These are phyloP conservation scores for Cyberlindnera maclurae DNA, from an alignment of 805 yeast genomes.

Conservation along the genomic window DNA sequence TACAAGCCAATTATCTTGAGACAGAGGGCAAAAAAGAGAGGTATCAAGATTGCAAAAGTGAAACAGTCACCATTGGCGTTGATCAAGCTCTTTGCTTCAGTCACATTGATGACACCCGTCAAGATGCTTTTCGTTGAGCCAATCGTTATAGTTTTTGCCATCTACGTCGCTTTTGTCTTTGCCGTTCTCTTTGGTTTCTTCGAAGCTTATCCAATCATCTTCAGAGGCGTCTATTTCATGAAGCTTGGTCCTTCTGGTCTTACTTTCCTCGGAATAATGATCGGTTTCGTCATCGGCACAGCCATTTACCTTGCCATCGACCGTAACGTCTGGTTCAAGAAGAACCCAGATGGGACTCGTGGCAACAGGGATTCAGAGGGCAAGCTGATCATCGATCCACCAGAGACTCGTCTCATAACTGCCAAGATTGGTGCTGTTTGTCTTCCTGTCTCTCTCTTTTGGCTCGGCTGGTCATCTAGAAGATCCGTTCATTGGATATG, in stretches of 20 bases:
- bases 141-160: constrained; percentile 60
- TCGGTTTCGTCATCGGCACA: constrained; percentile 57
- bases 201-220: constrained; percentile 72
- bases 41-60: constrained; percentile 37
- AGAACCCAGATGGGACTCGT: constrained; percentile 56
- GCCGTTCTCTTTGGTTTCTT: constrained; percentile 76
- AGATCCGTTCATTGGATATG: constrained; percentile 64
- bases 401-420: constrained; percentile 53
- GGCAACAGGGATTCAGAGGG: constrained; percentile 43
- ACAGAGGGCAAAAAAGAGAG: constrained; percentile 54
- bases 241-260: constrained; percentile 55
- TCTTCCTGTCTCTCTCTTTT: constrained; percentile 63
- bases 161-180: constrained; percentile 68
- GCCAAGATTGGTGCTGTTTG: constrained; percentile 63
- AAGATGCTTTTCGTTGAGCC: constrained; percentile 70
- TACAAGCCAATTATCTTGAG: constrained; percentile 61
- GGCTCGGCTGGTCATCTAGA: constrained; percentile 78
- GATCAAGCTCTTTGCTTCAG: constrained; percentile 38
- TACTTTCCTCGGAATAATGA: constrained; percentile 64
- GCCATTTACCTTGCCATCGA: constrained; percentile 43
- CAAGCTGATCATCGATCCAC: constrained; percentile 44
- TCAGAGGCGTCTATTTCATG: constrained; percentile 59
- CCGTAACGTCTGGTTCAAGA: constrained; percentile 42
- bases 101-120: constrained; percentile 54
- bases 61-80: constrained; percentile 30